These are phyloP conservation scores for Boletellus sp. DNA, from an alignment of 768 basidiomycete species.

Conservation along the genomic window DNA sequence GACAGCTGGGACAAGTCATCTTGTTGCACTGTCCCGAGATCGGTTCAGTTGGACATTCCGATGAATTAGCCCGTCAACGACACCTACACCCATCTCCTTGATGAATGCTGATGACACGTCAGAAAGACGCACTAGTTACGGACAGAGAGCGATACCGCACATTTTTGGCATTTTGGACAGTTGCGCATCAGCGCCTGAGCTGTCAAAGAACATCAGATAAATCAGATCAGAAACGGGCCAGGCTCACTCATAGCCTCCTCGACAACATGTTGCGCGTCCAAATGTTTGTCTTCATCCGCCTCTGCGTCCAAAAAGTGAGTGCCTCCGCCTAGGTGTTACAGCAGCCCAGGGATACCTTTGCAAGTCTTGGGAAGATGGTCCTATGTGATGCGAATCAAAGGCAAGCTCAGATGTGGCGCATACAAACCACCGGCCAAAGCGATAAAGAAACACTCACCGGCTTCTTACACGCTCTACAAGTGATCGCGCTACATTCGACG, in stretches of 20 bases:
- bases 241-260: slow-evolving; percentile 89
- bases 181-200: slow-evolving; percentile 81
- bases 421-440: not conserved
- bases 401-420: not conserved
- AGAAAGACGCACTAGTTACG: not conserved
- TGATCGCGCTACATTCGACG: slow-evolving; percentile 68
- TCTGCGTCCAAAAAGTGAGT: slow-evolving; percentile 41
- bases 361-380: slow-evolving; percentile 83
- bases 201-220: slow-evolving; percentile 25
- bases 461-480: slow-evolving; percentile 78
- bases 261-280: slow-evolving; percentile 72
- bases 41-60: not conserved
- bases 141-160: slow-evolving; percentile 35
- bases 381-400: slow-evolving; percentile 29
- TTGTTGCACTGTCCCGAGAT: slow-evolving; percentile 75
- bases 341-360: slow-evolving; percentile 45
- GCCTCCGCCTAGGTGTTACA: not conserved
- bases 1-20: slow-evolving; percentile 76
- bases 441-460: slow-evolving; percentile 39
- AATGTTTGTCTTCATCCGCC: slow-evolving; percentile 65
- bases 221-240: slow-evolving; percentile 15
- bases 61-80: not conserved
- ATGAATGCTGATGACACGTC: slow-evolving; percentile 56
- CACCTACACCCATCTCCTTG: slow-evolving; percentile 70
- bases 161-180: slow-evolving; percentile 83